These are phyloP conservation scores for Saccharomycodes ludwigii DNA, from an alignment of 805 yeast genomes.

Conservation along the genomic window DNA sequence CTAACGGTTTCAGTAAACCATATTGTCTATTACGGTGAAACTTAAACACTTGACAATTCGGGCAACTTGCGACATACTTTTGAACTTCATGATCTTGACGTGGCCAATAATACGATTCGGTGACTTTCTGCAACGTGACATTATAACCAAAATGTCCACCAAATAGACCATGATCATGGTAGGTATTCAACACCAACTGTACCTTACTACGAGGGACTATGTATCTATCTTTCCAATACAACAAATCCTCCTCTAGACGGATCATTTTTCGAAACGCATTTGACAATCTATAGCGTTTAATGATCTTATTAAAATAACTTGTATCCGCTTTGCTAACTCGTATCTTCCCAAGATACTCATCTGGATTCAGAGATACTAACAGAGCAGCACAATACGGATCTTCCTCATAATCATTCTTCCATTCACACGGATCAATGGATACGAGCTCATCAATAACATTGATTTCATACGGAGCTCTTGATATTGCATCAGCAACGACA, in stretches of 20 bases:
- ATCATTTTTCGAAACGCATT: slow-evolving; percentile 2
- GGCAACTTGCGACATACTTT: slow-evolving; percentile 3
- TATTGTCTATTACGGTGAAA: slow-evolving; percentile 6
- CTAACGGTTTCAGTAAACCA: slow-evolving; percentile 5
- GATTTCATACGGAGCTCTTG: slow-evolving; percentile 4
- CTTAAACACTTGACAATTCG: slow-evolving; percentile 6
- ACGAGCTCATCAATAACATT: not conserved
- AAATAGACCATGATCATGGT: slow-evolving; percentile 5
- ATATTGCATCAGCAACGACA: slow-evolving; percentile 10
- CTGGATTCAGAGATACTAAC: no score
- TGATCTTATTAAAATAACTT: not conserved
- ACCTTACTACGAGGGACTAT: not conserved
- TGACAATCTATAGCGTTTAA: not conserved
- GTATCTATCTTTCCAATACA: not conserved
- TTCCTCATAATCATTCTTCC: slow-evolving; percentile 2
- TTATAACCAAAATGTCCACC: slow-evolving; percentile 10
- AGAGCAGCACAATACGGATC: slow-evolving; percentile 6
- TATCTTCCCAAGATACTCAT: no score
- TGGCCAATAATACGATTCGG: slow-evolving; percentile 7
- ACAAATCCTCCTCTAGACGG: not conserved
- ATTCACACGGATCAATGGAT: slow-evolving; percentile 2
- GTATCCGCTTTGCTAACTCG: not conserved
- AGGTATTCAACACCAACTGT: not conserved
- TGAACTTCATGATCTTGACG: not conserved
- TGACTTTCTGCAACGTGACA: slow-evolving; percentile 5